phyloP scores from a whole-genome alignment of 352 stramenopile genomes.

The Pythium chondricola region DNA sequence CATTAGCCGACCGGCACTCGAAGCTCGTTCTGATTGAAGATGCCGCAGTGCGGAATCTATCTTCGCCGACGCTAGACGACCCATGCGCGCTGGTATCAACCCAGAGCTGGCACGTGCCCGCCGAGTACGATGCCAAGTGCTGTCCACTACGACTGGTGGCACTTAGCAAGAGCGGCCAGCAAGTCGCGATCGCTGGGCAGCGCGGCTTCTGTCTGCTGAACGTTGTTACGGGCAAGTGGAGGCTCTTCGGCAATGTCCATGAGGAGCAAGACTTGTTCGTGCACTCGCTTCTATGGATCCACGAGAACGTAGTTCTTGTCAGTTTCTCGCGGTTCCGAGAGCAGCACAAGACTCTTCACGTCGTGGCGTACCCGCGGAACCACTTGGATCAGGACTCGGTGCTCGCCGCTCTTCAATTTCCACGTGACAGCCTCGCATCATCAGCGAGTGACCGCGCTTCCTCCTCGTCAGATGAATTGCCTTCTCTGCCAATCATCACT shows the following conservation, averaged over 20 bases:
- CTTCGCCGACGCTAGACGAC: constrained; percentile 46
- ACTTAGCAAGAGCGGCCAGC: constrained; percentile 42
- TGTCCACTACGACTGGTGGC: constrained; percentile 57
- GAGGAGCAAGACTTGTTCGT: constrained; percentile 75
- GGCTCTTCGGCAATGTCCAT: constrained; percentile 80
- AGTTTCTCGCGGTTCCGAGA: constrained; percentile 57
- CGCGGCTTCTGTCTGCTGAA: constrained; percentile 74
- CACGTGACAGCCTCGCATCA: constrained; percentile 15
- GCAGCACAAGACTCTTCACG: constrained; percentile 41
- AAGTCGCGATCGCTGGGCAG: constrained; percentile 65
- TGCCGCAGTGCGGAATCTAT: constrained; percentile 41
- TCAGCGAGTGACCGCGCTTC: no score
- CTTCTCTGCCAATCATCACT: background rate
- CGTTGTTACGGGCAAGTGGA: constrained; percentile 60
- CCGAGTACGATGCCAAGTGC: constrained; percentile 52
- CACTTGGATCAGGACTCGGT: constrained; percentile 66
- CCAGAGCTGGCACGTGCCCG: constrained; percentile 49
- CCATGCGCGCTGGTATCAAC: constrained; percentile 56
- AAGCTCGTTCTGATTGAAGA: constrained; percentile 52
- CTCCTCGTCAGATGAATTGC: no score
- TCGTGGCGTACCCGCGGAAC: constrained; percentile 69
- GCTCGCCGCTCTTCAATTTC: constrained; percentile 39
- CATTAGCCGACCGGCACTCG: constrained; percentile 37
- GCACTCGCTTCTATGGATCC: constrained; percentile 56
- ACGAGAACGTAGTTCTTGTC: constrained; percentile 57